A percentile compares a stretch with the other conserved stretches of the same genome.
phyloP scores from a whole-genome alignment of 495 filamentous ascomycete genomes.

The Aspergillus leporis region DNA sequence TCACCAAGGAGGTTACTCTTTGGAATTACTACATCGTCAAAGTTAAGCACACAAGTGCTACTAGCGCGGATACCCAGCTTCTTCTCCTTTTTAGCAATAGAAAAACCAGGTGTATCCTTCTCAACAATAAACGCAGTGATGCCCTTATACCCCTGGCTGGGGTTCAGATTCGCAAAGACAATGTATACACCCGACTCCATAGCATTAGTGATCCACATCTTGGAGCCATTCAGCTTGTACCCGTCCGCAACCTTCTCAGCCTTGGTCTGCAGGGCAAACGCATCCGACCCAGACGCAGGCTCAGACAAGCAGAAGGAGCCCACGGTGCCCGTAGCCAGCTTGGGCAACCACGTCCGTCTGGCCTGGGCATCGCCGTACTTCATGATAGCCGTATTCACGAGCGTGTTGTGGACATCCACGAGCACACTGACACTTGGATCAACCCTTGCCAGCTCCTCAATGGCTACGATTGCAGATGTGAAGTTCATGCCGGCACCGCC shows the following conservation, averaged over 20 bases:
- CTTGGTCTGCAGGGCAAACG: slow-evolving; percentile 90
- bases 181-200: slow-evolving; percentile 95
- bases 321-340: slow-evolving; percentile 84
- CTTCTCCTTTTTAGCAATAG: slow-evolving; percentile 99
- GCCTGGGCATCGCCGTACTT: slow-evolving; percentile 76
- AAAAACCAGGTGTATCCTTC: slow-evolving; percentile 85
- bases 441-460: slow-evolving; percentile 93
- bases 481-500: slow-evolving; percentile 99
- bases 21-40: slow-evolving; percentile 92
- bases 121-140: slow-evolving; percentile 97
- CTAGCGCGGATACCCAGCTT: slow-evolving; percentile 95
- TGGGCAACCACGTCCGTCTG: slow-evolving; percentile 84
- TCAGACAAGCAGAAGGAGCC: slow-evolving; percentile 97
- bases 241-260: slow-evolving; percentile 75
- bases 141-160: slow-evolving; percentile 85
- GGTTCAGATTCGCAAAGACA: slow-evolving; percentile 94
- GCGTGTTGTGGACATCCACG: slow-evolving; percentile 95
- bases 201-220: slow-evolving; percentile 99
- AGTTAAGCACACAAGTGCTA: slow-evolving; percentile 95
- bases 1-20: slow-evolving; percentile 84
- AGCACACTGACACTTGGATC: slow-evolving; percentile 94
- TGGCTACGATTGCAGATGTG: slow-evolving; percentile 90
- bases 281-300: slow-evolving; percentile 89
- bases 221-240: slow-evolving; percentile 84
- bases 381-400: slow-evolving; percentile 91